These are phyloP conservation scores for Fibroporia radiculosa DNA, from an alignment of 768 basidiomycete species.

Conservation along the genomic window DNA sequence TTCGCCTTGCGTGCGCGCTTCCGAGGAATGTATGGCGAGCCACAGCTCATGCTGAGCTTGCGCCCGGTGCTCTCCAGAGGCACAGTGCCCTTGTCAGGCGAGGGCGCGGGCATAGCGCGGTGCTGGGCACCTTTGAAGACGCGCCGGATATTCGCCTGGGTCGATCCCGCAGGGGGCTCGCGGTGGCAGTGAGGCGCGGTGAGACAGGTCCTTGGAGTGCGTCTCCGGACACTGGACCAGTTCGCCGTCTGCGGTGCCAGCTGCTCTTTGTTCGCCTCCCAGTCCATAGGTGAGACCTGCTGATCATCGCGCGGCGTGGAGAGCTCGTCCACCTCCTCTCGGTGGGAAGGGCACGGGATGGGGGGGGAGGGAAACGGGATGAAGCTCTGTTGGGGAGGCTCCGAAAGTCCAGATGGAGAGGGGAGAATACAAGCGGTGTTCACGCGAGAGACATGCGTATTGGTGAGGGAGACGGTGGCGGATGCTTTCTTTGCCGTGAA, in stretches of 20 bases:
- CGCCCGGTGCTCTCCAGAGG: background rate
- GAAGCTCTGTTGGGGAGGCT: slow-evolving; percentile 13
- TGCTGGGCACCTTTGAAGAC: background rate
- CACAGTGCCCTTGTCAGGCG: background rate
- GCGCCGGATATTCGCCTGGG: background rate
- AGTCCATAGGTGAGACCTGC: background rate
- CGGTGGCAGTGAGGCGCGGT: slow-evolving; percentile 16
- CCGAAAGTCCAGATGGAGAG: background rate
- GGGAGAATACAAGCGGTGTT: background rate
- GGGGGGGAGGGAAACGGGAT: slow-evolving; percentile 31
- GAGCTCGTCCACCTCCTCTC: slow-evolving; percentile 10
- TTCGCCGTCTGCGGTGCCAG: background rate
- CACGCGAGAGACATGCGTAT: slow-evolving; percentile 21
- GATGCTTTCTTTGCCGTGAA: slow-evolving; percentile 23
- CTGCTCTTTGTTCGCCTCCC: background rate
- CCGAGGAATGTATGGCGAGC: slow-evolving; percentile 1
- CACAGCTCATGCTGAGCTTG: background rate
- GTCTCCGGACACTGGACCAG: slow-evolving; percentile 21
- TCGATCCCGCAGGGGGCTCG: background rate
- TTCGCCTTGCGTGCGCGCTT: slow-evolving; percentile 25
- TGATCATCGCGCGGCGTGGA: slow-evolving; percentile 13
- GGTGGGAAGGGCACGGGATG: slow-evolving; percentile 13
- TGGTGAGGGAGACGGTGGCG: slow-evolving; percentile 31
- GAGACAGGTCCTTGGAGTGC: slow-evolving; percentile 25
- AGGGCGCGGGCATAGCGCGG: background rate